Evolutionary conservation across 805 yeast genomes (phyloP).

Genomic region (Starmerella potacharoeniae): DNA sequence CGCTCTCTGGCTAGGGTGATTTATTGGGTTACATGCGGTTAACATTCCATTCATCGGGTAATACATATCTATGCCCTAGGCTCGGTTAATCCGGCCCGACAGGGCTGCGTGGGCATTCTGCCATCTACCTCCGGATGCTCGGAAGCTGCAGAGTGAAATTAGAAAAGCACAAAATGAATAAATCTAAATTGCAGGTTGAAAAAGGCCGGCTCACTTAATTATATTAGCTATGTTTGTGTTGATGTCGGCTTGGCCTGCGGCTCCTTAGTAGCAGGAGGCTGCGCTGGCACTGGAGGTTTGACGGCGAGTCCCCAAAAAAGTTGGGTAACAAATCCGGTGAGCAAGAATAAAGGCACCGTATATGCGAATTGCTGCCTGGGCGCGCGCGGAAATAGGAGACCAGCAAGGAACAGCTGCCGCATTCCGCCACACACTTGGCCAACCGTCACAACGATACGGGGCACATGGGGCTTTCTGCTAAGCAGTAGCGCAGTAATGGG

Average conservation of each 20-base stretch:
- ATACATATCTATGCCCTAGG: no score
- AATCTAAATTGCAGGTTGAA: no score
- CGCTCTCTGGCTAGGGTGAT: no score
- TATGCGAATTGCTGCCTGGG: background rate
- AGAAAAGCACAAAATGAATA: no score
- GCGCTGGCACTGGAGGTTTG: background rate
- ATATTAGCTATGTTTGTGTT: no score
- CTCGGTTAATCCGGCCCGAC: no score
- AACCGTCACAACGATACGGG: background rate
- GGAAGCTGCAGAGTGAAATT: no score
- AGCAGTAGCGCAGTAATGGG: background rate
- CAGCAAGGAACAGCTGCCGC: background rate
- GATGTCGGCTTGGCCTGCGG: background rate
- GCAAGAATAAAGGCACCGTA: background rate
- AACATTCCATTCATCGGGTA: no score
- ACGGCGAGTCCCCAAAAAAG: background rate
- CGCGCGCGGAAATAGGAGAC: background rate
- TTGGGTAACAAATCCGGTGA: background rate
- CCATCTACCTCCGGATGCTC: no score
- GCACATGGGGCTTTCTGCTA: background rate
- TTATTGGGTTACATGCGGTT: no score
- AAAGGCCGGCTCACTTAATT: no score
- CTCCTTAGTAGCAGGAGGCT: background rate
- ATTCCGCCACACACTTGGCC: background rate
- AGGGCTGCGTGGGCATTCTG: no score